Evolutionary conservation across 768 basidiomycete genomes (phyloP).

Genomic region (Rhodotorula taiwanensis): DNA sequence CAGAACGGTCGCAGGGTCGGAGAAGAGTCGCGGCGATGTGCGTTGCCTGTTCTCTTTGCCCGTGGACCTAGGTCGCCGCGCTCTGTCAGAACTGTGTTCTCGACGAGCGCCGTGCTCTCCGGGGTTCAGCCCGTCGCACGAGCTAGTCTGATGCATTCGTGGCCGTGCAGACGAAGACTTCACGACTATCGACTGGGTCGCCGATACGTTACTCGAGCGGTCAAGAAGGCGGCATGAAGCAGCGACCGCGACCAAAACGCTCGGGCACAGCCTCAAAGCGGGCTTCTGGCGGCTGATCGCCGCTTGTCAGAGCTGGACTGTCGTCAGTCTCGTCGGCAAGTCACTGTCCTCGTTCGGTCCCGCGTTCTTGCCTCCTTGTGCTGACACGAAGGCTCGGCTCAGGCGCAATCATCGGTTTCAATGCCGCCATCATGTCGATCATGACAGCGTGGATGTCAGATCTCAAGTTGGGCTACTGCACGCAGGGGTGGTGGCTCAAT

Average conservation of each 20-base stretch:
- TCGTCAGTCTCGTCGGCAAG: conserved; percentile 82
- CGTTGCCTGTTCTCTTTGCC: neutral
- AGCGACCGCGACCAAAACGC: conserved; percentile 33
- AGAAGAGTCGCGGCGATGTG: conserved; percentile 27
- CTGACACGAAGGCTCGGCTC: neutral
- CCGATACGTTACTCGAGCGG: conserved; percentile 84
- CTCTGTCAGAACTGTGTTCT: neutral
- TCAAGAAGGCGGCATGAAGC: conserved; percentile 63
- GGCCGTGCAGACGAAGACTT: conserved; percentile 29
- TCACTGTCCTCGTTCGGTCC: conserved; percentile 26
- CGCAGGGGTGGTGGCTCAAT: conserved; percentile 92
- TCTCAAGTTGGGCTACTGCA: conserved; percentile 93
- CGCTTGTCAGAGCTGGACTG: conserved; percentile 83
- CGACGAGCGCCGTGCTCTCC: neutral
- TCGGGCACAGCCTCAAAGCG: conserved; percentile 54
- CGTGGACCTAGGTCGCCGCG: neutral
- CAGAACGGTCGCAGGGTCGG: neutral
- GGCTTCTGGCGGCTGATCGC: conserved; percentile 57
- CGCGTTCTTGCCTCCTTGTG: neutral
- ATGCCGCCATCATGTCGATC: conserved; percentile 91
- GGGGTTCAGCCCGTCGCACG: neutral
- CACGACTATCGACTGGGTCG: conserved; percentile 71
- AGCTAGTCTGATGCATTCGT: neutral
- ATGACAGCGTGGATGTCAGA: conserved; percentile 95
- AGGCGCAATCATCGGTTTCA: conserved; percentile 87